Conservation (phyloP, 2,329 filamentous ascomycete genomes). For the Alternaria dauci region DNA sequence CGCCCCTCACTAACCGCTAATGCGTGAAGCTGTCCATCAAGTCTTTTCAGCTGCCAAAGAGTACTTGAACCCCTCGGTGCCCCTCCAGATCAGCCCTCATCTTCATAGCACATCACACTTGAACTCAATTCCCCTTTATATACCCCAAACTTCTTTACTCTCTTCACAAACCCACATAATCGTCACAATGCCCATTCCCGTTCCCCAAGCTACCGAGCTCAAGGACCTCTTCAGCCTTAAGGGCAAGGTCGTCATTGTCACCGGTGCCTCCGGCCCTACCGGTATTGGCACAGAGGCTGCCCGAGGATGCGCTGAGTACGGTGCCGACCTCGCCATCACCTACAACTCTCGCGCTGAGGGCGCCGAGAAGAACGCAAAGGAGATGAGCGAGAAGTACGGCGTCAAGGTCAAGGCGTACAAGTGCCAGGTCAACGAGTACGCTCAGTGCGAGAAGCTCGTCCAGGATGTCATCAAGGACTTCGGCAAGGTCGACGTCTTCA, state of each 20-base stretch:
- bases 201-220: constrained; percentile 67
- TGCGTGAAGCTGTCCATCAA: constrained; percentile 30
- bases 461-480: constrained; percentile 72
- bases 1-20: constrained; percentile 42
- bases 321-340: constrained; percentile 72
- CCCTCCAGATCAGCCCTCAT: constrained; percentile 22
- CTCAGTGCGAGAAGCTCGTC: constrained; percentile 65
- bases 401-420: constrained; percentile 75
- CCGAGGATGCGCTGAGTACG: constrained; percentile 70
- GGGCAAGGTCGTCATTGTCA: constrained; percentile 63
- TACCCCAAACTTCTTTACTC: not conserved
- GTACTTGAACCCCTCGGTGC: constrained; percentile 46
- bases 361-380: constrained; percentile 71
- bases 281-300: constrained; percentile 74
- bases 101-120: constrained; percentile 22
- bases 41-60: constrained; percentile 27
- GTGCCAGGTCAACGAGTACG: constrained; percentile 66
- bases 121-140: constrained; percentile 9
- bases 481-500: constrained; percentile 71
- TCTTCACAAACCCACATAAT: constrained; percentile 31
- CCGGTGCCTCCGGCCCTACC: constrained; percentile 66
- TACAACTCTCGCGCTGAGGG: constrained; percentile 69
- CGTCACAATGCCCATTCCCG: constrained; percentile 54
- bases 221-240: constrained; percentile 64
- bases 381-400: constrained; percentile 66